phyloP scores from a whole-genome alignment of 2,329 filamentous ascomycete species.

The Leptographium wingfieldii region DNA sequence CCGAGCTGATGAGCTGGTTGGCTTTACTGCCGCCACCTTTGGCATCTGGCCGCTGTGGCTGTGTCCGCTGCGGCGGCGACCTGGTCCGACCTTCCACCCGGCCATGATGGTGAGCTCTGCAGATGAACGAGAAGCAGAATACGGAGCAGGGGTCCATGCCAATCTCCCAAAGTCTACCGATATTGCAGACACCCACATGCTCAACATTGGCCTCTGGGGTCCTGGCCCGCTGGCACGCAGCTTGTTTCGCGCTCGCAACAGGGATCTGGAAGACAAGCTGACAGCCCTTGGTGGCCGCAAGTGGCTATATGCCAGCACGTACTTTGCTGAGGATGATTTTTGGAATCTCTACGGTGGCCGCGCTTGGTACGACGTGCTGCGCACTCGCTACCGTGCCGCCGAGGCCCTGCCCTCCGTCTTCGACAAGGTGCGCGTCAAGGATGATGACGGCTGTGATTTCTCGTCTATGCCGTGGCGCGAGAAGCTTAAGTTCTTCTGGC shows the following conservation, averaged over 20 bases:
- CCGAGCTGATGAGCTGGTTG: slow-evolving; percentile 35
- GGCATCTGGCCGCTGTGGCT: slow-evolving; percentile 48
- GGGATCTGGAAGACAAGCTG: slow-evolving; percentile 56
- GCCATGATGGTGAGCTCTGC: slow-evolving; percentile 20
- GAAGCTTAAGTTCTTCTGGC: slow-evolving; percentile 36
- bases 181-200: slow-evolving; percentile 25
- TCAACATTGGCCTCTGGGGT: slow-evolving; percentile 64
- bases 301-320: slow-evolving; percentile 78
- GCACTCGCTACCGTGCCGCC: slow-evolving; percentile 47
- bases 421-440: slow-evolving; percentile 45
- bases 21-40: slow-evolving; percentile 38
- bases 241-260: slow-evolving; percentile 55
- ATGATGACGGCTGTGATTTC: neutral
- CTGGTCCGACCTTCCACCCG: slow-evolving; percentile 43
- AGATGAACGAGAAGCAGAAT: slow-evolving; percentile 4
- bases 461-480: slow-evolving; percentile 19
- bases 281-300: slow-evolving; percentile 62
- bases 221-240: slow-evolving; percentile 46
- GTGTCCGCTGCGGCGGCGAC: slow-evolving; percentile 37
- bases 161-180: slow-evolving; percentile 7
- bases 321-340: slow-evolving; percentile 60
- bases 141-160: too few relatives aligned
- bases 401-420: slow-evolving; percentile 49
- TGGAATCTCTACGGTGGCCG: slow-evolving; percentile 49
- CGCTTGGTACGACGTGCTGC: slow-evolving; percentile 47